These are phyloP conservation scores for Leishmania lainsoni DNA, from an alignment of 208 protist species.

Conservation along the genomic window DNA sequence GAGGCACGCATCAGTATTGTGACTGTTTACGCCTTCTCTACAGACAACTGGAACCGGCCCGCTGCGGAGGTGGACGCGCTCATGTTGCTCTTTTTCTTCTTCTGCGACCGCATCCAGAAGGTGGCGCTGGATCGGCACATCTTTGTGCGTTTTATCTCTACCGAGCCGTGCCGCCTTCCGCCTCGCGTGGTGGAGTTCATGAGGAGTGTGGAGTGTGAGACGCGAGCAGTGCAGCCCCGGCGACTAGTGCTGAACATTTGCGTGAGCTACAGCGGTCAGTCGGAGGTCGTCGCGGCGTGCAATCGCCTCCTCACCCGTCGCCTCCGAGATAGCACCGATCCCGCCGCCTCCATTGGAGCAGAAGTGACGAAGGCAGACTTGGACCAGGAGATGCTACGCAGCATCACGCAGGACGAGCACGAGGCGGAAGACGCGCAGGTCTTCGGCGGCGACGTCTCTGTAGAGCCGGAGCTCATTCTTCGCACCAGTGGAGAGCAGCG, in stretches of 20 bases:
- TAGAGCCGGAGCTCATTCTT: conserved; percentile 83
- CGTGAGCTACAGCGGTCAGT: conserved; percentile 88
- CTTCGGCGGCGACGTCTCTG: conserved; percentile 29
- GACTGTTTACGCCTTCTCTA: conserved; percentile 92
- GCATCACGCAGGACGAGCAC: conserved; percentile 71
- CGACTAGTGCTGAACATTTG: conserved; percentile 84
- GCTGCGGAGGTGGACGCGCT: conserved; percentile 78
- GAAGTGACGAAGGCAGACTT: conserved; percentile 61
- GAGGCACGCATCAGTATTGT: conserved; percentile 71
- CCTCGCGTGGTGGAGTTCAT: conserved; percentile 62
- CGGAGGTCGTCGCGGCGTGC: conserved; percentile 67
- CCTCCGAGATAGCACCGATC: conserved; percentile 6
- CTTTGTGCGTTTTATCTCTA: conserved; percentile 88
- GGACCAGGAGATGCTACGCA: conserved; percentile 77
- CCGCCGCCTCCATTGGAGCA: background rate
- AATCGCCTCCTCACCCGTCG: conserved; percentile 47
- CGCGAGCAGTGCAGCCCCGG: conserved; percentile 45
- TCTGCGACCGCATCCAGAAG: conserved; percentile 72
- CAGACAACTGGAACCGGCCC: conserved; percentile 86
- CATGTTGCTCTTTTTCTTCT: conserved; percentile 84
- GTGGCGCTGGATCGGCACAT: conserved; percentile 62
- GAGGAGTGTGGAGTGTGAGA: conserved; percentile 66
- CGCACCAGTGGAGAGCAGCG: conserved; percentile 87
- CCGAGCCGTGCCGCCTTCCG: conserved; percentile 55
- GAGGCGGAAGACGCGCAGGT: conserved; percentile 59